Percentiles rank a stretch among this genome's conserved stretches.
Evolutionary conservation across 345 rosid genomes (phyloP).

Genomic region (Eucalyptus tenuipes): DNA sequence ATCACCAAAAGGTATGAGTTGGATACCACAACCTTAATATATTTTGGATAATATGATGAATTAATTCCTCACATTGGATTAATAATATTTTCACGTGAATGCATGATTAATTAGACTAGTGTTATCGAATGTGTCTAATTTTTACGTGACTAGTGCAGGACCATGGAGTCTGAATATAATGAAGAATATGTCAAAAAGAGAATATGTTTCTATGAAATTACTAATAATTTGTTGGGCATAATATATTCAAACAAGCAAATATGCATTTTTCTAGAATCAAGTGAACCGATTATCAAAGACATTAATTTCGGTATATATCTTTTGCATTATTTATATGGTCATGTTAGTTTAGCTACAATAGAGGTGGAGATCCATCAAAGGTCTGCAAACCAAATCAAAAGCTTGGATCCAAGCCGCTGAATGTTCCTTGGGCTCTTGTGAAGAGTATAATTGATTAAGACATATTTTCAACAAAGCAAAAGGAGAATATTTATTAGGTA

Average conservation of each 20-base stretch:
- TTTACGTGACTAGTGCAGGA: slow-evolving; percentile 48
- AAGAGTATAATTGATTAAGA: not conserved
- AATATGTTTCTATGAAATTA: not conserved
- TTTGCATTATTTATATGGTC: not conserved
- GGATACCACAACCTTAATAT: not conserved
- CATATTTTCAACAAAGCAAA: not conserved
- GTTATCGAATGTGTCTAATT: slow-evolving; percentile 64
- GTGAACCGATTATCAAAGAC: not conserved
- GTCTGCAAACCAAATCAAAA: not conserved
- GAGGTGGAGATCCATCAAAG: not conserved
- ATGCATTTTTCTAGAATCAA: not conserved
- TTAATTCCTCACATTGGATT: no score
- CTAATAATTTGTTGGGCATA: not conserved
- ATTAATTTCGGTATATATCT: not conserved
- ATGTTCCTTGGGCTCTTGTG: not conserved
- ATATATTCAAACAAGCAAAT: not conserved
- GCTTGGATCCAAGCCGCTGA: rapidly evolving
- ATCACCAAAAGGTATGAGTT: not conserved
- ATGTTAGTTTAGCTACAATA: not conserved
- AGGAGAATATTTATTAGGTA: not conserved
- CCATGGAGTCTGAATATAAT: slow-evolving; percentile 42
- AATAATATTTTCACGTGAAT: not conserved
- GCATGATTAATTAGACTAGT: slow-evolving; percentile 69
- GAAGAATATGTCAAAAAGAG: slow-evolving; percentile 16
- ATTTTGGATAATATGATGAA: no score